Evolutionary conservation across 2,329 filamentous ascomycete species (phyloP), one percentile per base, ranked within the genome.

Genomic region (Pseudogymnoascus sp.): DNA sequence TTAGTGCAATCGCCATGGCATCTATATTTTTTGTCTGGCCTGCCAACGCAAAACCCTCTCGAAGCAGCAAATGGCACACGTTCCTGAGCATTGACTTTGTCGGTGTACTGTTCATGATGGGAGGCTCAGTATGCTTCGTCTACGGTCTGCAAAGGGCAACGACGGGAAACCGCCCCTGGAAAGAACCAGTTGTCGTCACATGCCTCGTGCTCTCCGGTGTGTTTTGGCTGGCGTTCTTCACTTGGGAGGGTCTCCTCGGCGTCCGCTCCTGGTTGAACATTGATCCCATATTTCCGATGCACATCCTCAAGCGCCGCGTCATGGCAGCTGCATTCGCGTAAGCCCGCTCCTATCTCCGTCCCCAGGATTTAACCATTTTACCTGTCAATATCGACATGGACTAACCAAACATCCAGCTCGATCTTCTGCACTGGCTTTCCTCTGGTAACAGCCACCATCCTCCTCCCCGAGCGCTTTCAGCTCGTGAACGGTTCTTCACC

Each of bases 401-500:
- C 28, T 54, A 20, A 54, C 47, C 28, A 34, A 22, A 7, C n/a
- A 16, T n/a, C 1, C 11, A 63, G 47, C 16, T 54, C 41, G 12
- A 62, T 61, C 3, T 54, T 63, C 30, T 28, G 61, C 12, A 47
- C 57, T 16, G 62, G 62, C 2, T 62, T 54, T 9, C 43, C 57
- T 1, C 30, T 59, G 7, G 41, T 63, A 12, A 25, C 57, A n/a
- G 38, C 60, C 12, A 35, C 61, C 5, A 58, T 63, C 20, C 34
- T 34, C 57, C 37, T 63, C 20, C 62, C 60, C 16, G 60, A 59
- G 11, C 60, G 39, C n/a, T 57, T 54, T 39, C 62, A 63, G 28
- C 32, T 63, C 6, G 62, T 63, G 8, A 47, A 63, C 41, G 28
- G 32, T 1, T 54, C 58, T 14, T 30, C 54, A 1, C 39, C 62